Evolutionary conservation across 1,284 basidiomycete genomes (phyloP).

Genomic region (Leccinum pseudoinsigne): DNA sequence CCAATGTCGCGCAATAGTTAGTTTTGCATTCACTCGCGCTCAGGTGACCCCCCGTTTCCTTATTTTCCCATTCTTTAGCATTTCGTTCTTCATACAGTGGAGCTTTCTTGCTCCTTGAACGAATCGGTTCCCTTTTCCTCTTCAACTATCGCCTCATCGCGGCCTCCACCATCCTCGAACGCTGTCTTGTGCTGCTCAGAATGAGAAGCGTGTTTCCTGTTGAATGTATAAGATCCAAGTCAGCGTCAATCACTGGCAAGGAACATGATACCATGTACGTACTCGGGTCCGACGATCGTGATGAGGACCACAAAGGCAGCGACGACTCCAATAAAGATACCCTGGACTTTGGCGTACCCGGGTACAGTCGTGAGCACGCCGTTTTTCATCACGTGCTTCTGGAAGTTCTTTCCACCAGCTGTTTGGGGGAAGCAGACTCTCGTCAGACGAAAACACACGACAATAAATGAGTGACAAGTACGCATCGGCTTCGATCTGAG

Average conservation of each 20-base stretch:
- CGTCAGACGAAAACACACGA: constrained; percentile 36
- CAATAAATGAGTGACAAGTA: constrained; percentile 71
- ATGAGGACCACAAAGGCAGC: constrained; percentile 67
- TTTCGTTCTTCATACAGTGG: constrained; percentile 12
- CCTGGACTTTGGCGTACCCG: constrained; percentile 86
- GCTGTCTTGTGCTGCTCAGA: constrained; percentile 85
- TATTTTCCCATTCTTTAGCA: not conserved
- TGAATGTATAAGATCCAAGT: not conserved
- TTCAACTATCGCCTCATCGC: constrained; percentile 38
- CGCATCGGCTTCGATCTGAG: constrained; percentile 91
- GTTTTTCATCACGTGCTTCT: constrained; percentile 49
- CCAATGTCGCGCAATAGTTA: not conserved
- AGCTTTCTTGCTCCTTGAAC: not conserved
- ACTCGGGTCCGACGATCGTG: constrained; percentile 75
- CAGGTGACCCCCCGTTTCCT: not conserved
- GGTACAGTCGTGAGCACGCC: constrained; percentile 53
- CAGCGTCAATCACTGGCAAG: not conserved
- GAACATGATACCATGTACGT: constrained; percentile 26
- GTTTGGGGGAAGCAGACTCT: not conserved
- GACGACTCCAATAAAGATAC: constrained; percentile 83
- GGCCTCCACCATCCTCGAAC: constrained; percentile 71
- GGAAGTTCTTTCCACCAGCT: constrained; percentile 64
- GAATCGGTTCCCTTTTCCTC: not conserved
- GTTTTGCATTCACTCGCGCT: not conserved
- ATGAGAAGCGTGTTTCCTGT: constrained; percentile 74